Evolutionary conservation across 352 stramenopile genomes (phyloP).

Genomic region (Globisporangium camurandrum): DNA sequence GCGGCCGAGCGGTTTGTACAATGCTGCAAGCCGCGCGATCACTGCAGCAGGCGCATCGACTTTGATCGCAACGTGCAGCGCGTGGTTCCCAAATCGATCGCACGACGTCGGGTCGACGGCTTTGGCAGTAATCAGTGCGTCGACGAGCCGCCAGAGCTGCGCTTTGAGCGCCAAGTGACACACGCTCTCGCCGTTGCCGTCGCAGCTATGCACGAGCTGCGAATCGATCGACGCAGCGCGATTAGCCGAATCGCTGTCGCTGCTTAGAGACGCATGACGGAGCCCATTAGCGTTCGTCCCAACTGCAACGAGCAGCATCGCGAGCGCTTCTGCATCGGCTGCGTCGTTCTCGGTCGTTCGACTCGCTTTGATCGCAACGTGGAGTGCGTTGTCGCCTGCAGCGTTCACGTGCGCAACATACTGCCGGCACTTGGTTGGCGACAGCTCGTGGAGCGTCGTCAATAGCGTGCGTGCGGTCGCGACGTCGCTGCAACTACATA

Average conservation of each 20-base stretch:
- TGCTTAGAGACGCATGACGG: neutral
- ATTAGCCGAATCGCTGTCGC: slow-evolving; percentile 1
- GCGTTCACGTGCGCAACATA: slow-evolving; percentile 57
- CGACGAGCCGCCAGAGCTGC: slow-evolving; percentile 57
- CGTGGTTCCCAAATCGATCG: slow-evolving; percentile 40
- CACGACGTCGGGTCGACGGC: slow-evolving; percentile 35
- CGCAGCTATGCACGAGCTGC: slow-evolving; percentile 32
- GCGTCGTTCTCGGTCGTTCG: neutral
- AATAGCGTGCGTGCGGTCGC: slow-evolving; percentile 31
- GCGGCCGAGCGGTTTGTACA: slow-evolving; percentile 25
- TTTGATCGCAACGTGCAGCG: slow-evolving; percentile 62
- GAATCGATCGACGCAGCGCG: slow-evolving; percentile 13
- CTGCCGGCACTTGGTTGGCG: slow-evolving; percentile 17
- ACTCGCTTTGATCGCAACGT: slow-evolving; percentile 55
- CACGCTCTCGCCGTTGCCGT: slow-evolving; percentile 39
- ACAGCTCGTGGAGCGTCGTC: slow-evolving; percentile 6
- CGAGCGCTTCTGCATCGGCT: slow-evolving; percentile 14
- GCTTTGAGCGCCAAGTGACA: slow-evolving; percentile 54
- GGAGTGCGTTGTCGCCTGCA: slow-evolving; percentile 54
- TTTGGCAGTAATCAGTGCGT: slow-evolving; percentile 31
- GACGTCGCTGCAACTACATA: slow-evolving; percentile 42
- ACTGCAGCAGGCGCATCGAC: slow-evolving; percentile 35
- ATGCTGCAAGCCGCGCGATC: slow-evolving; percentile 35
- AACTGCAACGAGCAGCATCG: slow-evolving; percentile 34
- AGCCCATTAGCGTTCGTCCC: slow-evolving; percentile 12